Evolutionary conservation across 257 asterid genomes (phyloP).

Genomic region (Jacaranda mimosifolia): DNA sequence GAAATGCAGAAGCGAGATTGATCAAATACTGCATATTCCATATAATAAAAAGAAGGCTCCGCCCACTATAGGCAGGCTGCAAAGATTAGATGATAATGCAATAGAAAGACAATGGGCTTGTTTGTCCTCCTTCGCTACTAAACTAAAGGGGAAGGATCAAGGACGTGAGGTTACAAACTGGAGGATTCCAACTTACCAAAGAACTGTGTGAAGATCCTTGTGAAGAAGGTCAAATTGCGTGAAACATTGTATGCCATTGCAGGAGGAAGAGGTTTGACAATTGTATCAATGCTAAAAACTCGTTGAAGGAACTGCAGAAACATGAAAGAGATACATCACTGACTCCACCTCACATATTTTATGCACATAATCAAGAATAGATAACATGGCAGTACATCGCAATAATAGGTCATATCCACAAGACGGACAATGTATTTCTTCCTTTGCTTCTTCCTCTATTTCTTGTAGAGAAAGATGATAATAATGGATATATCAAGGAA

Average conservation of each 20-base stretch:
- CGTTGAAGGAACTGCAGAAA: conserved; percentile 85
- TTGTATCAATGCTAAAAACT: conserved; percentile 87
- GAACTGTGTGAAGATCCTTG: conserved; percentile 94
- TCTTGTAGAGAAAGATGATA: conserved; percentile 13
- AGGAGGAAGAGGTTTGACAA: conserved; percentile 95
- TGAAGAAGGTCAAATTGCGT: conserved; percentile 92
- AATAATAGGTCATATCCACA: not conserved
- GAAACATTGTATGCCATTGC: conserved; percentile 80
- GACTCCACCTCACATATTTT: not conserved
- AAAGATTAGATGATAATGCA: not conserved
- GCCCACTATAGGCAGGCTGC: not conserved
- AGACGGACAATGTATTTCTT: not conserved
- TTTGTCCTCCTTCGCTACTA: not conserved
- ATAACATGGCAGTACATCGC: conserved; percentile 1
- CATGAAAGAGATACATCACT: conserved; percentile 22
- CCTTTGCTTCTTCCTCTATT: not conserved
- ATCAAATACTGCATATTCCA: not conserved
- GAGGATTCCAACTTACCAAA: conserved; percentile 59
- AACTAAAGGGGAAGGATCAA: not conserved
- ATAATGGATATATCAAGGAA: not conserved
- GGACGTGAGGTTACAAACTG: not conserved
- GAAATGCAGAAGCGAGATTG: not conserved
- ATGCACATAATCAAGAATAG: conserved; percentile 1
- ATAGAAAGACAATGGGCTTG: not conserved
- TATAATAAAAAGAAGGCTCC: not conserved